Conservation (phyloP, 148 eudicot genomes). For the Bassia scoparia region DNA sequence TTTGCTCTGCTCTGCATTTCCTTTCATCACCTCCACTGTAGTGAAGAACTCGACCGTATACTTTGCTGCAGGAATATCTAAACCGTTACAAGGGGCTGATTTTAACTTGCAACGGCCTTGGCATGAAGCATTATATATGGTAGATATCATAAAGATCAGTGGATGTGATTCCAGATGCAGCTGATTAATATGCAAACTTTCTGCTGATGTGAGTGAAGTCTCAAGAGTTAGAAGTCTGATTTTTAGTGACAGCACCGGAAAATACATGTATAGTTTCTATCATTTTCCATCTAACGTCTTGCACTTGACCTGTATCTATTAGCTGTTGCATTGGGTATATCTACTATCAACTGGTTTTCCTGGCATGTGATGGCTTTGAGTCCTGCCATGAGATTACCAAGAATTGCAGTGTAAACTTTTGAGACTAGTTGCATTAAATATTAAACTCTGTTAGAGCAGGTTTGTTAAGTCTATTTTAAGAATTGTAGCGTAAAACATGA, state of each 20-base stretch:
- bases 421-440: too few species aligned
- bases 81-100: constrained; percentile 89
- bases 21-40: background rate
- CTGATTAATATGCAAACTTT: constrained; percentile 1
- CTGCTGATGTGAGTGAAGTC: constrained; percentile 8
- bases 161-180: constrained; percentile 1
- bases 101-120: constrained; percentile 89
- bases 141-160: constrained; percentile 12
- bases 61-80: constrained; percentile 65
- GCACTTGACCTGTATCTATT: constrained; percentile 10
- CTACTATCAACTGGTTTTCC: background rate
- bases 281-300: constrained; percentile 27
- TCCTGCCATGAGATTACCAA: background rate
- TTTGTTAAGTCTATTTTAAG: too few species aligned
- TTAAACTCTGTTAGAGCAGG: too few species aligned
- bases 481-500: too few species aligned
- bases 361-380: background rate
- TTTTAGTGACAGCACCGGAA: constrained; percentile 21
- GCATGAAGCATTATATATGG: constrained; percentile 72
- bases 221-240: constrained; percentile 21
- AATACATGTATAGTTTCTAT: constrained; percentile 25
- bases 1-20: background rate
- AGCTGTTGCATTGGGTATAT: constrained; percentile 11
- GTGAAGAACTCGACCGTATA: background rate
- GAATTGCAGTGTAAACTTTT: too few species aligned